These are phyloP conservation scores for Phytophthora constricta DNA, from an alignment of 352 stramenopile species.

Conservation along the genomic window DNA sequence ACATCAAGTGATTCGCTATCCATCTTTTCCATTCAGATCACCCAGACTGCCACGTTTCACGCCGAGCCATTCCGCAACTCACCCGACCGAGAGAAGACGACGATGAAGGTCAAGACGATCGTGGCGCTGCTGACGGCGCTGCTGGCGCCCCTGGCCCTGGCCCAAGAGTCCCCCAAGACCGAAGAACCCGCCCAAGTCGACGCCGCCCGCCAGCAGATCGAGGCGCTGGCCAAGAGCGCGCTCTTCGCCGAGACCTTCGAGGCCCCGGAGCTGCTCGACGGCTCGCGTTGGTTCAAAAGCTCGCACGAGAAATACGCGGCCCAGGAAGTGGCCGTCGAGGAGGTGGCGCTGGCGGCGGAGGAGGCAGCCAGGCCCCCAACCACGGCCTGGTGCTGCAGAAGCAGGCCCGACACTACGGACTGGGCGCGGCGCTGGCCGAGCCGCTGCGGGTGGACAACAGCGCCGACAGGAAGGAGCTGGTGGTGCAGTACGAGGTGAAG, in stretches of 20 bases:
- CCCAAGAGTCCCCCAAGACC: conserved; percentile 14
- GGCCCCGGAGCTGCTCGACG: conserved; percentile 58
- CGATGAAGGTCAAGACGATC: conserved; percentile 64
- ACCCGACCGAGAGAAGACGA: conserved; percentile 3
- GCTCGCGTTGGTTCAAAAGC: conserved; percentile 85
- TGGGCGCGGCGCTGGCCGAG: conserved; percentile 75
- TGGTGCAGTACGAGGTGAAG: conserved; percentile 96
- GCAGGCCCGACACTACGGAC: conserved; percentile 80
- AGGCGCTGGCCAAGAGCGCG: conserved; percentile 58
- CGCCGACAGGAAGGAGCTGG: conserved; percentile 77
- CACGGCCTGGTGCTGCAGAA: conserved; percentile 75
- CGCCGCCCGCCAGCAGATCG: conserved; percentile 50
- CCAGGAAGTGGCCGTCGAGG: conserved; percentile 71
- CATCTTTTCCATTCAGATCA: neutral
- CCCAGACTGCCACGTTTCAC: neutral
- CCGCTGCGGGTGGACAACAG: conserved; percentile 75
- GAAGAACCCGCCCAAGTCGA: conserved; percentile 19
- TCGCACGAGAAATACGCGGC: conserved; percentile 79
- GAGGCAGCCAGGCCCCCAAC: conserved; percentile 55
- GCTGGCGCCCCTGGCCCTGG: conserved; percentile 43
- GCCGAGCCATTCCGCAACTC: conserved; percentile 22
- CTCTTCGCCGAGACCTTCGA: conserved; percentile 88
- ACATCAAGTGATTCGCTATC: no score
- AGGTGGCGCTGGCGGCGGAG: conserved; percentile 64
- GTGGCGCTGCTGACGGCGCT: conserved; percentile 51